phyloP scores from a whole-genome alignment of 345 rosid species.

The Eucalyptus pauciflora region DNA sequence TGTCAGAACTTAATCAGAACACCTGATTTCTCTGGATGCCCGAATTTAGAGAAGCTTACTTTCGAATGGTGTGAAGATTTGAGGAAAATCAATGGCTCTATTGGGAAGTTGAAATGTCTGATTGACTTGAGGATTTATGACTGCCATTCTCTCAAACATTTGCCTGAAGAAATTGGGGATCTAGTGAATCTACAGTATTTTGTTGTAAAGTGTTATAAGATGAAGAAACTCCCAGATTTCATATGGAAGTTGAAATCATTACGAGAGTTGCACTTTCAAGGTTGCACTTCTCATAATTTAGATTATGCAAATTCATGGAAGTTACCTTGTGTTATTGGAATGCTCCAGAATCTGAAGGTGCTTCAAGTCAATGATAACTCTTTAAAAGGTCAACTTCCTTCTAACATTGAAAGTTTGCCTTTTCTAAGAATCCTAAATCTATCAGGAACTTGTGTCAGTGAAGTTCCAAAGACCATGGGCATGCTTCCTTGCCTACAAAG shows the following conservation, averaged over 20 bases:
- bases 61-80: rapidly evolving
- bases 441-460: rapidly evolving
- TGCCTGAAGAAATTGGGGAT: not conserved
- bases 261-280: rapidly evolving
- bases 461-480: rapidly evolving
- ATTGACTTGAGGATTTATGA: rapidly evolving
- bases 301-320: not conserved
- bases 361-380: rapidly evolving
- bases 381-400: not conserved
- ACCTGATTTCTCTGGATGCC: not conserved
- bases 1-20: rapidly evolving
- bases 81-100: not conserved
- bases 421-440: not conserved
- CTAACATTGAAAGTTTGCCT: not conserved
- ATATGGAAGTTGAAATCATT: not conserved
- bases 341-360: not conserved
- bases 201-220: rapidly evolving
- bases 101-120: not conserved
- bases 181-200: not conserved
- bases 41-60: not conserved
- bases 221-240: not conserved
- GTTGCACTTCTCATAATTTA: rapidly evolving
- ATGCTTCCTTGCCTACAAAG: not conserved
- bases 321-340: not conserved
- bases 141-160: rapidly evolving